Evolutionary conservation across 495 filamentous ascomycete species (phyloP), one percentile per base, ranked within the genome.

Genomic region (Penicillium verhagenii): DNA sequence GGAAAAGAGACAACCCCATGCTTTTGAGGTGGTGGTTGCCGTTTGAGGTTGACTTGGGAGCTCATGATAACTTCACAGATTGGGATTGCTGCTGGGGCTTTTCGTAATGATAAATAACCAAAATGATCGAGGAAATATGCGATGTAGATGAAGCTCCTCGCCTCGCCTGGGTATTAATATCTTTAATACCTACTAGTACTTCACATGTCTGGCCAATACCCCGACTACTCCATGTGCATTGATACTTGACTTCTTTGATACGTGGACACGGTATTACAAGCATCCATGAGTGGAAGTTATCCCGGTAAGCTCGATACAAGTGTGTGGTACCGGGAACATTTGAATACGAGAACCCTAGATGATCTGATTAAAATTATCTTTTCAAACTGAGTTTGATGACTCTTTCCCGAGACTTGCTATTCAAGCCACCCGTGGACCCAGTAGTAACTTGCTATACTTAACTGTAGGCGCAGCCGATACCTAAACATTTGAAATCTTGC

Each of bases 1-100:
- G 70, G 72, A 52, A 71, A 70, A 38, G 67, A 60, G 37, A 71
- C 50, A 10, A 19, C 35, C 1, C 16, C 54, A 51, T 57, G 53
- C 1, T 24, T 53, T 25, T 54, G 58, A 19, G 47, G 50, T 11
- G 58, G 54, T 16, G 49, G 47, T 40, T 48, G 54, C 19, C 58
- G 50, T 35, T 54, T 57, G 53, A 60, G 56, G 13, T 20, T 25
- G 20, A 29, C 3, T 16, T 44, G 23, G 21, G 46, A 35, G n/a
- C n/a, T 40, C 58, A 60, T 60, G 7, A 14, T 24, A 8, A 28
- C 8, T 21, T 19, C 7, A 47, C 23, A 28, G 11, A 45, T n/a
- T 28, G 2, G 23, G 26, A 19, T 28, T 11, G 23, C 14, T 42
- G 21, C 4, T 37, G 26, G 26, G 14, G 13, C 16, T 35, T 6